phyloP scores from a whole-genome alignment of 345 rosid genomes.

The Eucalyptus sideroxylon region DNA sequence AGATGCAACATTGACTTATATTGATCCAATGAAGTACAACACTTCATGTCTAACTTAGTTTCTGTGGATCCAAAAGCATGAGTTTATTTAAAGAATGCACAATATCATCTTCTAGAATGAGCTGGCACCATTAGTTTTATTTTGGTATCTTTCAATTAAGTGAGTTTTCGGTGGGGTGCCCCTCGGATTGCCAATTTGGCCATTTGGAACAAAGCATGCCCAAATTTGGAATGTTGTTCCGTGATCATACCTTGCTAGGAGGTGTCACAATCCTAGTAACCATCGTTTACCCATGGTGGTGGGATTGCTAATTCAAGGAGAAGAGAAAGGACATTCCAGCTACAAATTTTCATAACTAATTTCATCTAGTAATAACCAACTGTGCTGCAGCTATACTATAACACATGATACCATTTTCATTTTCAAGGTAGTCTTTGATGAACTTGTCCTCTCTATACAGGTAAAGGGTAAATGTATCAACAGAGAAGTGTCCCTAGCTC shows the following conservation, averaged over 20 bases:
- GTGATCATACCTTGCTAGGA: neutral
- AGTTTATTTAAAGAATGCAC: neutral
- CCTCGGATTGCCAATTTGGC: neutral
- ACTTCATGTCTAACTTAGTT: neutral
- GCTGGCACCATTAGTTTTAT: neutral
- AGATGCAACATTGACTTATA: neutral
- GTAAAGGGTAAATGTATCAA: constrained; percentile 30
- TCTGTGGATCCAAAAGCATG: neutral
- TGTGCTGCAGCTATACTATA: neutral
- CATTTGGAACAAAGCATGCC: neutral
- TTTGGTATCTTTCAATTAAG: neutral
- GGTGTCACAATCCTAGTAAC: neutral
- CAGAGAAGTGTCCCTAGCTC: constrained; percentile 22
- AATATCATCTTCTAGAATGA: neutral
- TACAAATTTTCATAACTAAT: neutral
- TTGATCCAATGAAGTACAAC: neutral
- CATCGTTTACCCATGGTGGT: neutral
- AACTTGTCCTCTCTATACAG: constrained; percentile 2
- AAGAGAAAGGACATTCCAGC: neutral
- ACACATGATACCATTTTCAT: neutral
- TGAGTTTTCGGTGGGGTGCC: neutral
- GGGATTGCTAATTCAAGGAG: neutral
- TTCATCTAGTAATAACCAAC: neutral
- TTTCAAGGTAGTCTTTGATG: neutral
- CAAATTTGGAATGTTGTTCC: neutral